These are phyloP conservation scores for Lasiosphaeriaceae sp. DNA, from an alignment of 495 filamentous ascomycete genomes.

Conservation along the genomic window DNA sequence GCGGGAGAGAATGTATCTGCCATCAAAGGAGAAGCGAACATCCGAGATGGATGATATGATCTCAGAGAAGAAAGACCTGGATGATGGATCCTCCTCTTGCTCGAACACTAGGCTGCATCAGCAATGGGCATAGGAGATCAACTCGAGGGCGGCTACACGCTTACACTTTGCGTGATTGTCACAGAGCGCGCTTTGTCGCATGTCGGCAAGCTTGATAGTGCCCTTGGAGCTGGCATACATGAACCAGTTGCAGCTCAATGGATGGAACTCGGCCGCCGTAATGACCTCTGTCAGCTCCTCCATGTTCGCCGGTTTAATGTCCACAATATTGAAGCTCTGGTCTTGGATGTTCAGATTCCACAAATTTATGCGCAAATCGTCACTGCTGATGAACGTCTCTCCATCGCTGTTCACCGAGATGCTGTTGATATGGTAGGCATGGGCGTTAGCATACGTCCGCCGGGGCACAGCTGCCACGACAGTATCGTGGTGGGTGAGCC, in stretches of 20 bases:
- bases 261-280: constrained; percentile 96
- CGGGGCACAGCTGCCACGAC: constrained; percentile 95
- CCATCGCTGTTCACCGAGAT: constrained; percentile 99
- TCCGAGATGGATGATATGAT: constrained; percentile 99
- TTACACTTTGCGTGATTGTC: constrained; percentile 93
- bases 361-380: constrained; percentile 94
- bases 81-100: constrained; percentile 97
- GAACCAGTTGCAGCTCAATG: constrained; percentile 97
- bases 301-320: constrained; percentile 99
- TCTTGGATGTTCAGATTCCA: constrained; percentile 99
- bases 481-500: constrained; percentile 96
- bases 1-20: constrained; percentile 92
- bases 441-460: constrained; percentile 94
- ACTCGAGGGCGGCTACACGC: constrained; percentile 21
- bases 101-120: constrained; percentile 70
- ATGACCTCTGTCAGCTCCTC: constrained; percentile 99
- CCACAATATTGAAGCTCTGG: constrained; percentile 99
- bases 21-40: constrained; percentile 94
- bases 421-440: constrained; percentile 99
- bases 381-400: constrained; percentile 98
- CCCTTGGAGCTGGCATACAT: constrained; percentile 99
- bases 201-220: constrained; percentile 97
- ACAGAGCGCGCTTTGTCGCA: constrained; percentile 93
- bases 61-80: constrained; percentile 98
- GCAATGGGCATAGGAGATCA: constrained; percentile 6